These are phyloP conservation scores for Tillandsia leiboldiana DNA, from an alignment of 176 grass and related monocot species.

Conservation along the genomic window DNA sequence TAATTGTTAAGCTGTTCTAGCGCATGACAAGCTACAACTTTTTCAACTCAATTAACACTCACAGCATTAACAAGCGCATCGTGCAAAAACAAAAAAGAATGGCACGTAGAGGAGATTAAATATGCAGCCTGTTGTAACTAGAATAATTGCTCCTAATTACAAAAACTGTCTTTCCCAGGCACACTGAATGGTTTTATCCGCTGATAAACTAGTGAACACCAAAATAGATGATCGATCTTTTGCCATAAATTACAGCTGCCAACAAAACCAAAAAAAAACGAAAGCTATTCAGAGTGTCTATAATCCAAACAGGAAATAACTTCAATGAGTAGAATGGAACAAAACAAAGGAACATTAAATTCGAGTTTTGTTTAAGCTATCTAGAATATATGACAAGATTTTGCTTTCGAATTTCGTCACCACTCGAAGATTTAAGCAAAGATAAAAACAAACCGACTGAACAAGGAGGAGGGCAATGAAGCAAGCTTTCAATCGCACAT, in stretches of 20 bases:
- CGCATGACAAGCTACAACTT: neutral
- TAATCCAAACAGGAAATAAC: neutral
- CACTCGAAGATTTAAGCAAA: neutral
- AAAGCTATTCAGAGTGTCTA: neutral
- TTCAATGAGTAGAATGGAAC: neutral
- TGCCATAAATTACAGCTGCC: neutral
- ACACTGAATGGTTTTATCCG: neutral
- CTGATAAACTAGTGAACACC: neutral
- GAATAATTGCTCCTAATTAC: neutral
- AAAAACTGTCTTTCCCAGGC: neutral
- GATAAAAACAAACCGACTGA: neutral
- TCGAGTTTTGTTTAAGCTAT: neutral
- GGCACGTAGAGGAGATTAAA: neutral
- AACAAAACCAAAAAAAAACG: neutral
- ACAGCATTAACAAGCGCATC: neutral
- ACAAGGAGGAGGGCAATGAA: neutral
- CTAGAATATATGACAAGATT: slow-evolving; percentile 7
- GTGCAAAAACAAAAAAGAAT: neutral
- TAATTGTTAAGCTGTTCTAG: neutral
- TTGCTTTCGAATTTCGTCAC: neutral
- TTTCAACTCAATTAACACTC: neutral
- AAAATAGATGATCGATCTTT: neutral
- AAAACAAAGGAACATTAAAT: neutral
- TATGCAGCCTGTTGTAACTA: neutral
- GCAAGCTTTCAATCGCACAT: too few species aligned